Evolutionary conservation across 1,284 basidiomycete species (phyloP), one percentile per base, ranked within the genome.

Genomic region (Limonomyces culmigenus): DNA sequence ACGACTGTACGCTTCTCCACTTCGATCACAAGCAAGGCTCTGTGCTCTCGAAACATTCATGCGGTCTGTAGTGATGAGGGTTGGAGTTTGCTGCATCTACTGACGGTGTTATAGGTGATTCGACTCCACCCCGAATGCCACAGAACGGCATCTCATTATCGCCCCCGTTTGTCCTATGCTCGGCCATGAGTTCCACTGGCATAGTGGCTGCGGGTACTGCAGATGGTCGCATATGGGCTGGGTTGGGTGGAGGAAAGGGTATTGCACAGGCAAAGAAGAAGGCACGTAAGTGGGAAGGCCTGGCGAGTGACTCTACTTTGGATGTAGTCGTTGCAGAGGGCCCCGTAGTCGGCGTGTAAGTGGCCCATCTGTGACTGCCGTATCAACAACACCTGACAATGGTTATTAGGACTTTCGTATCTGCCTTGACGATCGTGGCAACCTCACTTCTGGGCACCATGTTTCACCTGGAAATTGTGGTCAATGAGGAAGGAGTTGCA

Each of bases 191-290:
- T 3, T 41, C 62, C 1, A 59, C 56, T 3, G 79, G 74, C 0
- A 47, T 72, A 15, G 47, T 83, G 13, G 77, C 72, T n/a, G 75
- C 67, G 5, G 70, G 74, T 3, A 78, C 73, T 3, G 81, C 78
- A 15, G 77, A 84, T 47, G 83, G 83, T 3, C 67, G 69, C 32
- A 45, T 84, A 5, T 73, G 72, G 60, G 45, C 84, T 17, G 77
- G 78, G 10, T 60, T 64, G 11, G 70, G 77, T 4, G 78, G 79
- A 3, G 70, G 76, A 47, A 79, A 70, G 45, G 44, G 47, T 12
- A 35, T 48, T 13, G 41, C 48, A 13, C 40, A 8, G 23, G 23
- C 8, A 27, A 77, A 71, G 47, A 65, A 65, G 42, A 32, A 32
- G 11, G 30, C 30, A 59, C 63, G 68, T 38, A 81, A 71, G 47